Conservation (phyloP, 768 basidiomycete genomes). For the Podaxis carcinomalis region DNA sequence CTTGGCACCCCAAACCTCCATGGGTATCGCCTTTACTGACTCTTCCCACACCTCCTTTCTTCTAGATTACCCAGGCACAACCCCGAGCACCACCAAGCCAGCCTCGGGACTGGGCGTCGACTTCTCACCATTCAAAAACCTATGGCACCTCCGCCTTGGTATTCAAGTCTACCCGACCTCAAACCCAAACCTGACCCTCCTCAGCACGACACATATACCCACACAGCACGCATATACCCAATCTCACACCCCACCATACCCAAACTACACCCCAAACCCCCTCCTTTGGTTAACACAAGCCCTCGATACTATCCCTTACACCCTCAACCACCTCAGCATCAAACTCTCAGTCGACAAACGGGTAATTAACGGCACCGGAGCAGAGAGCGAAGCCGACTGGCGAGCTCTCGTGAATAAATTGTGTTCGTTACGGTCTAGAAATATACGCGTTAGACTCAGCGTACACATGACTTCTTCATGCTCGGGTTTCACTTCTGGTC, state of each 20-base stretch:
- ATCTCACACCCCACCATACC: neutral
- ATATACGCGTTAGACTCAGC: neutral
- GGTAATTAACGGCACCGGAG: neutral
- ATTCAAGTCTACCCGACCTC: neutral
- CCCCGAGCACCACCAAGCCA: neutral
- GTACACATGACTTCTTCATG: neutral
- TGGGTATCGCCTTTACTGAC: neutral
- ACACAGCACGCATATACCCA: neutral
- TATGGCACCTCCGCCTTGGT: neutral
- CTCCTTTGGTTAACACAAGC: neutral
- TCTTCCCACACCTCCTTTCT: neutral
- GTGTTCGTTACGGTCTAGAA: neutral
- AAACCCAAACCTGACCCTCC: neutral
- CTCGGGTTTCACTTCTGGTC: neutral
- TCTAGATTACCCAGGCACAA: neutral
- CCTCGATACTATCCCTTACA: neutral
- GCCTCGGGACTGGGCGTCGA: neutral
- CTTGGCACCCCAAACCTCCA: neutral
- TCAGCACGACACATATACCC: neutral
- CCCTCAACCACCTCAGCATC: neutral
- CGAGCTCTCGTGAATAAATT: neutral
- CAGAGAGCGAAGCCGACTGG: neutral
- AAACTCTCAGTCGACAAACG: neutral
- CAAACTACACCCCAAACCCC: neutral
- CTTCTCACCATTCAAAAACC: neutral